These are phyloP conservation scores for Talaromyces marneffei DNA, from an alignment of 2,329 filamentous ascomycete species.

Conservation along the genomic window DNA sequence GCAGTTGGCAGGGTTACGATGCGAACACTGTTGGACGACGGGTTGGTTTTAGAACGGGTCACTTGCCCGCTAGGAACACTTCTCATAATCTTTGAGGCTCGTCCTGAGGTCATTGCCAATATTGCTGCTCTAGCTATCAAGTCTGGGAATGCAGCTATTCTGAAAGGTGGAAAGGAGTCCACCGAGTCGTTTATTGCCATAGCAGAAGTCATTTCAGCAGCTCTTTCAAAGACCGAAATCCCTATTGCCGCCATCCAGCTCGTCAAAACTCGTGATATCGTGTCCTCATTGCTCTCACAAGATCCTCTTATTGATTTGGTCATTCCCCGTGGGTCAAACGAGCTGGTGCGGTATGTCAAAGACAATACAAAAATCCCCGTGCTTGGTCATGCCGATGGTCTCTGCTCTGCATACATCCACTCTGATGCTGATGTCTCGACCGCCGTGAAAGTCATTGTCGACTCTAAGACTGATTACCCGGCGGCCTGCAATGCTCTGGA, in stretches of 20 bases:
- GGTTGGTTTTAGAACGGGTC: conserved; percentile 76
- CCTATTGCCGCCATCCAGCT: conserved; percentile 87
- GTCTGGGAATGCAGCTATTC: conserved; percentile 91
- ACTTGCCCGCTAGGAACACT: conserved; percentile 96
- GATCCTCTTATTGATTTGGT: conserved; percentile 90
- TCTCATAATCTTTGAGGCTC: conserved; percentile 95
- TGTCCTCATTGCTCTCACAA: conserved; percentile 78
- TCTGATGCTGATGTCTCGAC: conserved; percentile 66
- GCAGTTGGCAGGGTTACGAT: conserved; percentile 77
- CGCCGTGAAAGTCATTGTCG: conserved; percentile 71
- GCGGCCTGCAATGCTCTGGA: conserved; percentile 95
- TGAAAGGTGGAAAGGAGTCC: conserved; percentile 96
- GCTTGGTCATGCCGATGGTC: conserved; percentile 88
- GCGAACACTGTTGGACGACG: conserved; percentile 79
- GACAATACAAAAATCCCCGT: conserved; percentile 88
- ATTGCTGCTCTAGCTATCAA: conserved; percentile 95
- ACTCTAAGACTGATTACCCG: conserved; percentile 90
- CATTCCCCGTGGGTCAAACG: conserved; percentile 85
- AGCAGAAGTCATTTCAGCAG: conserved; percentile 72
- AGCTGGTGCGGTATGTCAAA: conserved; percentile 86
- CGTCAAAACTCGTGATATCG: conserved; percentile 85
- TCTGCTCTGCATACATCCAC: conserved; percentile 83
- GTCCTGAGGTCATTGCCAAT: conserved; percentile 96
- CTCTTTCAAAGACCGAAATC: conserved; percentile 66
- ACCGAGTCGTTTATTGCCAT: conserved; percentile 93